Evolutionary conservation across 495 filamentous ascomycete genomes (phyloP).

Genomic region (Xylaria telfairii): DNA sequence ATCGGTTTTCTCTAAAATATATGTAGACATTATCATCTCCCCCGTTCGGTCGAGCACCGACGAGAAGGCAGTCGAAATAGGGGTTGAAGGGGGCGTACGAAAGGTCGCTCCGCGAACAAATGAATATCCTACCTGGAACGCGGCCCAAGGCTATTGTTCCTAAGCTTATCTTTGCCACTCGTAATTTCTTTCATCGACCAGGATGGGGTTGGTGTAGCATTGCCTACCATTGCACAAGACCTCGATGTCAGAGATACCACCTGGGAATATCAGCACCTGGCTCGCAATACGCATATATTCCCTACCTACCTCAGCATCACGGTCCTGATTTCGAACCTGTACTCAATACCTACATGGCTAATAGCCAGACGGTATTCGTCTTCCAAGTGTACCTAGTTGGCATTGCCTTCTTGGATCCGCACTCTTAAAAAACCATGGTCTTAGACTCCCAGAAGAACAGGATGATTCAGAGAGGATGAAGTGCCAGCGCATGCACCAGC

Average conservation of each 20-base stretch:
- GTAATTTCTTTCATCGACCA: conserved; percentile 68
- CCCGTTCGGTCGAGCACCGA: neutral
- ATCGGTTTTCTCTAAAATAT: neutral
- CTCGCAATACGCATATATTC: neutral
- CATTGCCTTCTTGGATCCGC: conserved; percentile 5
- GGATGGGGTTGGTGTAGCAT: conserved; percentile 64
- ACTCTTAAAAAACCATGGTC: neutral
- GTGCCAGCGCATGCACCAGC: neutral
- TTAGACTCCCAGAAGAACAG: neutral
- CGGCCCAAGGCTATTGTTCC: conserved; percentile 65
- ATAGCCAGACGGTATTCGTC: neutral
- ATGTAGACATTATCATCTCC: neutral
- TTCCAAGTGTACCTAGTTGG: neutral
- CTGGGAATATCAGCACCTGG: conserved; percentile 2
- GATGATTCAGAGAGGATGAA: neutral
- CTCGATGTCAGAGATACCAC: conserved; percentile 59
- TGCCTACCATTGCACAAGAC: conserved; percentile 66
- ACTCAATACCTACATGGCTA: neutral
- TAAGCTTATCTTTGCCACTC: conserved; percentile 57
- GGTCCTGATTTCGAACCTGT: conserved; percentile 1
- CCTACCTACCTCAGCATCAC: neutral
- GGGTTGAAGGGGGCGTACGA: neutral
- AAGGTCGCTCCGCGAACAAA: conserved; percentile 16
- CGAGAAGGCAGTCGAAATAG: neutral
- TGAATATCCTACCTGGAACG: conserved; percentile 48